Conservation (phyloP, 192 early-diverging fungal species). For the Coemansia sp. region DNA sequence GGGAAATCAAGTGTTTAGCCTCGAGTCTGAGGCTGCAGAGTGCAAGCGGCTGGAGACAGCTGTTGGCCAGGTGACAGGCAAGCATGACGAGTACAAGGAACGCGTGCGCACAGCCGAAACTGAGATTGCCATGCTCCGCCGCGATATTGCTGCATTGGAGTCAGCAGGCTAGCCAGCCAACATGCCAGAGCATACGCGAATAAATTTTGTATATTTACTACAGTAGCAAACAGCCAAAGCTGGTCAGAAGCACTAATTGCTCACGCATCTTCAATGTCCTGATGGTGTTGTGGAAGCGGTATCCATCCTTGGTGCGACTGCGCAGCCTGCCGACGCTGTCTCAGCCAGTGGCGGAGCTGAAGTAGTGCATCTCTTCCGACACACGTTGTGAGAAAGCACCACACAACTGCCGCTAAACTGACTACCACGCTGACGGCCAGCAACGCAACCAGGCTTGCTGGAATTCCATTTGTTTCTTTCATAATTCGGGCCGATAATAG, state of each 20-base stretch:
- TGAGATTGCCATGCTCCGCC: constrained; percentile 53
- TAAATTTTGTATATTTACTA: constrained; percentile 1
- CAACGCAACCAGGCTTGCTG: constrained; percentile 39
- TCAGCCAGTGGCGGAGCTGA: constrained; percentile 38
- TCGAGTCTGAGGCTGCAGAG: constrained; percentile 72
- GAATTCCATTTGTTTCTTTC: constrained; percentile 9
- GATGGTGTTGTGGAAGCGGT: constrained; percentile 23
- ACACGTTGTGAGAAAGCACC: constrained; percentile 56
- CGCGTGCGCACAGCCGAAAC: constrained; percentile 46
- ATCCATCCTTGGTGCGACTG: constrained; percentile 17
- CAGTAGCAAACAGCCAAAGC: not conserved
- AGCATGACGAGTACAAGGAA: constrained; percentile 57
- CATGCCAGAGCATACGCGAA: not conserved
- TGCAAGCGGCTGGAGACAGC: constrained; percentile 62
- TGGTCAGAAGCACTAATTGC: not conserved
- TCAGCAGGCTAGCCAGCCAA: constrained; percentile 13
- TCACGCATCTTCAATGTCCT: constrained; percentile 6
- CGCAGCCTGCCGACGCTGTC: constrained; percentile 19
- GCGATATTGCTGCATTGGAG: constrained; percentile 51
- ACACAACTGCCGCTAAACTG: constrained; percentile 37
- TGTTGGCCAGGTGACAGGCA: constrained; percentile 58
- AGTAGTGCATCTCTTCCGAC: constrained; percentile 36
- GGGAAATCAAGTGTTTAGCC: constrained; percentile 44
- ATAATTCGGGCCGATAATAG: not conserved
- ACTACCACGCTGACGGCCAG: constrained; percentile 46